Conservation (phyloP, 2,329 filamentous ascomycete genomes). For the Talaromyces atroroseus region DNA sequence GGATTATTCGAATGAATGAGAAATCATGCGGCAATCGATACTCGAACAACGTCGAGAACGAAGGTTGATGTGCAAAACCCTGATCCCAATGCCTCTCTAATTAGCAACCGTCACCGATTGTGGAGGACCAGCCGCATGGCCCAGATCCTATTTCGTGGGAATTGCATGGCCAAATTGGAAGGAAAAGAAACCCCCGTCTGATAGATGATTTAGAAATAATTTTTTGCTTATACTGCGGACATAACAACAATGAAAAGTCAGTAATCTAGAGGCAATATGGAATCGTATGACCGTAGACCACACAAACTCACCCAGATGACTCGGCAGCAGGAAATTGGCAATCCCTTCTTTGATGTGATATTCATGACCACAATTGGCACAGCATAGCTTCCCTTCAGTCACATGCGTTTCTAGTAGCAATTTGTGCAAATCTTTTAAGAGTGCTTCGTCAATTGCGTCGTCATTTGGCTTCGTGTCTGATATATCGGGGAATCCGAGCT, state of each 20-base stretch:
- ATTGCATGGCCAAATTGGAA: neutral
- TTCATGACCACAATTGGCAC: slow-evolving; percentile 86
- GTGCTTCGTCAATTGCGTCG: slow-evolving; percentile 63
- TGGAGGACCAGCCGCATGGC: neutral
- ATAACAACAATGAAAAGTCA: neutral
- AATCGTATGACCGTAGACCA: too few species aligned
- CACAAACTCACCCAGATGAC: slow-evolving; percentile 63
- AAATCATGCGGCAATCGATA: neutral
- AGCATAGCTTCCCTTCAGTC: slow-evolving; percentile 80
- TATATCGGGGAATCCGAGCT: slow-evolving; percentile 75
- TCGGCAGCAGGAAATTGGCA: slow-evolving; percentile 90
- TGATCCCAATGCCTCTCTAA: neutral
- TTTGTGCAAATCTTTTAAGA: slow-evolving; percentile 70
- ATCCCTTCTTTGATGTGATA: slow-evolving; percentile 95
- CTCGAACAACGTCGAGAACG: slow-evolving; percentile 9
- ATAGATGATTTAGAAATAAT: neutral
- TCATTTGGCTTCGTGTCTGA: slow-evolving; percentile 60
- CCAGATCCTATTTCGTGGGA: neutral
- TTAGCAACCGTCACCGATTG: neutral
- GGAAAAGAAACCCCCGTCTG: neutral
- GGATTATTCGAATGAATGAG: neutral
- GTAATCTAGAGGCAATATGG: neutral
- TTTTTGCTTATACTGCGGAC: neutral
- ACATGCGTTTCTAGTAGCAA: slow-evolving; percentile 87
- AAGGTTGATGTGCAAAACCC: neutral